Conservation (phyloP, 331 rosid species). For the Stylosanthes scabra region DNA sequence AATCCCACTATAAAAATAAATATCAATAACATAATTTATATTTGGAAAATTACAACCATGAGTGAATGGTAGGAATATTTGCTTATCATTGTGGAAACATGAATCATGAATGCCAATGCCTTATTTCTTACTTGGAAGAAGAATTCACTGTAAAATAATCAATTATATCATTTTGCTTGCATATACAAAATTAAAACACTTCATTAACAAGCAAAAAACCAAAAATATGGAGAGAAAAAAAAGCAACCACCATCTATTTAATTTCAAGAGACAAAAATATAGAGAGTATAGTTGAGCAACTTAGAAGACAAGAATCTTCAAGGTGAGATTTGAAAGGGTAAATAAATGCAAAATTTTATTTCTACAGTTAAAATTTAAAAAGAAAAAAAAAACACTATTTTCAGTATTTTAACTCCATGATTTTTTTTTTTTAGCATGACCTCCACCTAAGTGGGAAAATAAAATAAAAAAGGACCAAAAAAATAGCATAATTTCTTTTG, state of each 20-base stretch:
- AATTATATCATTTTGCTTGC: conserved; percentile 55
- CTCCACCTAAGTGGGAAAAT: neutral
- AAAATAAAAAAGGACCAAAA: neutral
- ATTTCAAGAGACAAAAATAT: conserved; percentile 36
- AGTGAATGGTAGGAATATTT: conserved; percentile 43
- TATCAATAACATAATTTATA: conserved; percentile 20
- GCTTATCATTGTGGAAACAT: conserved; percentile 37
- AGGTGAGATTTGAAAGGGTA: neutral
- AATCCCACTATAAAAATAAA: conserved; percentile 16
- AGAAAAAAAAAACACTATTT: no score
- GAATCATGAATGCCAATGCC: conserved; percentile 45
- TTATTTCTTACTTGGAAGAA: neutral
- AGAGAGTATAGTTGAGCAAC: neutral
- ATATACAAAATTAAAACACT: conserved; percentile 37
- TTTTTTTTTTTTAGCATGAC: no score
- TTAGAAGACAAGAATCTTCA: neutral
- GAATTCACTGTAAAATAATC: conserved; percentile 43
- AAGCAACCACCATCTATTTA: conserved; percentile 45
- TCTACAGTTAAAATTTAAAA: no score
- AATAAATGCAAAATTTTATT: neutral
- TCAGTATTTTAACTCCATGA: no score
- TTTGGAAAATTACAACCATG: conserved; percentile 21
- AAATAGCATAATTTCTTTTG: no score
- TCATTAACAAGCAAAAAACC: conserved; percentile 43
- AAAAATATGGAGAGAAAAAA: conserved; percentile 11